A percentile compares a stretch with the other conserved stretches of the same genome.
Evolutionary conservation across 345 rosid genomes (phyloP).

Genomic region (Brassica cretica): DNA sequence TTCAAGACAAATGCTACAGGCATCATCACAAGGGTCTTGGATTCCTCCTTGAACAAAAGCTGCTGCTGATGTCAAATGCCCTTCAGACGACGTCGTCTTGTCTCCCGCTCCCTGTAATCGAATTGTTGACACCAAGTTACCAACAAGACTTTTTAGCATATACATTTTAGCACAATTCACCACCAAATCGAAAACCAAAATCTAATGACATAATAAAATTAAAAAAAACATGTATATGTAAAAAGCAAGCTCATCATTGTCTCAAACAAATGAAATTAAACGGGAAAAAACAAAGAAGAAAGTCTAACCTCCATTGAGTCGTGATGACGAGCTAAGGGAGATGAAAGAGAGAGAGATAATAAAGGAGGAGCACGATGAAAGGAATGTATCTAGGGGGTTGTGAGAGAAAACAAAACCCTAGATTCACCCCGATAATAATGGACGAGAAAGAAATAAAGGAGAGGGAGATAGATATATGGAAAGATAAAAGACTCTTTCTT

Average conservation of each 20-base stretch:
- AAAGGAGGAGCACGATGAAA: neutral
- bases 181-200: too few species aligned
- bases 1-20: neutral
- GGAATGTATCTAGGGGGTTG: constrained; percentile 33
- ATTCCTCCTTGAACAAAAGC: neutral
- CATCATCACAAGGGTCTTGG: neutral
- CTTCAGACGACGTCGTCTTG: constrained; percentile 38
- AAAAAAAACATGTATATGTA: neutral
- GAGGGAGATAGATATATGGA: neutral
- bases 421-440: constrained; percentile 38
- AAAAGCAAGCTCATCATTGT: neutral
- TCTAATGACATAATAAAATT: too few species aligned
- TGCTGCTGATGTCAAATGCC: neutral
- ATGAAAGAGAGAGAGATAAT: neutral
- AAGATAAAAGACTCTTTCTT: constrained; percentile 23
- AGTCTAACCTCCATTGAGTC: constrained; percentile 43
- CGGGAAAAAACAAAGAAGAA: neutral
- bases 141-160: neutral
- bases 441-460: constrained; percentile 4
- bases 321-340: constrained; percentile 16
- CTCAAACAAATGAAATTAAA: constrained; percentile 18
- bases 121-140: neutral
- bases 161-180: neutral
- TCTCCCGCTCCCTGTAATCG: constrained; percentile 54
- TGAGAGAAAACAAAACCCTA: constrained; percentile 37